phyloP scores from a whole-genome alignment of 495 filamentous ascomycete species.

The Friedmanniomyces simplex region DNA sequence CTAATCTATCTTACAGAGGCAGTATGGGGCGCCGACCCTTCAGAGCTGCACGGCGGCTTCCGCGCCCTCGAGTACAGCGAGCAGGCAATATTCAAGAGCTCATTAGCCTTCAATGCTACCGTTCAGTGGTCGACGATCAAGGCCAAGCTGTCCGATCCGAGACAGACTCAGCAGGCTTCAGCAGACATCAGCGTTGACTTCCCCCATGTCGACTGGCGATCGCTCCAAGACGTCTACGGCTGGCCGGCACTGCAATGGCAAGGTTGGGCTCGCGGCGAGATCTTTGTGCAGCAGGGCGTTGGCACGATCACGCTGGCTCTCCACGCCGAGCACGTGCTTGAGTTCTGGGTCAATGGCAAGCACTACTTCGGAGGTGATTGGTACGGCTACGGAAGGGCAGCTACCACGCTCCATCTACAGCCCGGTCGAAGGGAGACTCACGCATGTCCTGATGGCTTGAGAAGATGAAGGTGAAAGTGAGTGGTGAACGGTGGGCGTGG shows the following conservation, averaged over 20 bases:
- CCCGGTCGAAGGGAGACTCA: slow-evolving; percentile 30
- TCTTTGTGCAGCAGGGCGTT: slow-evolving; percentile 29
- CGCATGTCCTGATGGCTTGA: too few species aligned
- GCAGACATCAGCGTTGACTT: slow-evolving; percentile 37
- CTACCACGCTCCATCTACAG: slow-evolving; percentile 38
- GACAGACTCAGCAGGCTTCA: background rate
- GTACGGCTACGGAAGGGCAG: slow-evolving; percentile 41
- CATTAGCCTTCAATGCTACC: slow-evolving; percentile 40
- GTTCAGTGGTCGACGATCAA: slow-evolving; percentile 36
- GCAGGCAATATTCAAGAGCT: slow-evolving; percentile 36
- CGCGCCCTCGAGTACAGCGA: slow-evolving; percentile 32
- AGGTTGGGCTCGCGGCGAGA: slow-evolving; percentile 45
- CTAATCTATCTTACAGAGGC: slow-evolving; percentile 35
- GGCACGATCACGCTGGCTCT: slow-evolving; percentile 31
- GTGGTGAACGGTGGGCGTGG: too few species aligned
- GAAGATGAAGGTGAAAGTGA: too few species aligned
- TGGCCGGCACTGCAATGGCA: slow-evolving; percentile 53
- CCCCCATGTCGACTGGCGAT: slow-evolving; percentile 40
- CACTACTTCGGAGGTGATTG: slow-evolving; percentile 49
- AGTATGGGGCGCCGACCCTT: slow-evolving; percentile 50
- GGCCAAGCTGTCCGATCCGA: slow-evolving; percentile 17
- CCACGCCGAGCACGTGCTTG: slow-evolving; percentile 37
- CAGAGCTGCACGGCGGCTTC: slow-evolving; percentile 46
- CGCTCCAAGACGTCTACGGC: slow-evolving; percentile 45
- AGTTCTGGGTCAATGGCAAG: slow-evolving; percentile 42